Evolutionary conservation across 768 basidiomycete species (phyloP).

Genomic region (Amanita pallidorosea): DNA sequence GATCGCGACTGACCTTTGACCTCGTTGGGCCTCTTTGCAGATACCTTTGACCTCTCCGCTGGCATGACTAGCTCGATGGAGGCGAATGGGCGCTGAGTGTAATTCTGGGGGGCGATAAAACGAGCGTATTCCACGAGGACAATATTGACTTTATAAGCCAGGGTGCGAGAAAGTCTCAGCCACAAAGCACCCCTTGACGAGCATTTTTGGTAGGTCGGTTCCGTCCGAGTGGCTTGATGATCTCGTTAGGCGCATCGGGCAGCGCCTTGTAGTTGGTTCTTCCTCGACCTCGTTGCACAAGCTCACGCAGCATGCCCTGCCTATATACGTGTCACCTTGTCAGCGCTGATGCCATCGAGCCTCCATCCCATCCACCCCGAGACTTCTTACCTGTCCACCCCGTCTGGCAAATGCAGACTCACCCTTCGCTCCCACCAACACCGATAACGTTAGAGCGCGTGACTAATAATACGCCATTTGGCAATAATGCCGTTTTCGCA

Average conservation of each 20-base stretch:
- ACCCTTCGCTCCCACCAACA: neutral
- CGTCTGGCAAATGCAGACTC: neutral
- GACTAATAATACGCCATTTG: slow-evolving; percentile 3
- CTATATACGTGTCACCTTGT: neutral
- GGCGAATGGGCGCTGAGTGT: neutral
- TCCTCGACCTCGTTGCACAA: slow-evolving; percentile 3
- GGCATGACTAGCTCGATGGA: slow-evolving; percentile 1
- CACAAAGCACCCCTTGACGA: slow-evolving; percentile 3
- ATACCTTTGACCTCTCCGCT: slow-evolving; percentile 4
- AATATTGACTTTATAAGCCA: slow-evolving; percentile 6
- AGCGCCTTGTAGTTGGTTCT: neutral
- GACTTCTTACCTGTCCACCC: neutral
- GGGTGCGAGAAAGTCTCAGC: slow-evolving; percentile 3
- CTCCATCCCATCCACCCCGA: neutral
- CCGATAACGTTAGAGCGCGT: slow-evolving; percentile 4
- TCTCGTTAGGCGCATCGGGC: neutral
- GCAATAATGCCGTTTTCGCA: neutral
- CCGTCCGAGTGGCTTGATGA: slow-evolving; percentile 2
- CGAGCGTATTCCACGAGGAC: slow-evolving; percentile 1
- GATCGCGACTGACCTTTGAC: neutral
- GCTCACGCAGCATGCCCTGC: neutral
- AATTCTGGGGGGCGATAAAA: slow-evolving; percentile 5
- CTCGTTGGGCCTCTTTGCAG: slow-evolving; percentile 1
- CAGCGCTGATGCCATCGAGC: neutral
- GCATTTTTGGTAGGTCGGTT: slow-evolving; percentile 3